Evolutionary conservation across 129 eudicot genomes (phyloP).

Genomic region (Flaveria trinervia): DNA sequence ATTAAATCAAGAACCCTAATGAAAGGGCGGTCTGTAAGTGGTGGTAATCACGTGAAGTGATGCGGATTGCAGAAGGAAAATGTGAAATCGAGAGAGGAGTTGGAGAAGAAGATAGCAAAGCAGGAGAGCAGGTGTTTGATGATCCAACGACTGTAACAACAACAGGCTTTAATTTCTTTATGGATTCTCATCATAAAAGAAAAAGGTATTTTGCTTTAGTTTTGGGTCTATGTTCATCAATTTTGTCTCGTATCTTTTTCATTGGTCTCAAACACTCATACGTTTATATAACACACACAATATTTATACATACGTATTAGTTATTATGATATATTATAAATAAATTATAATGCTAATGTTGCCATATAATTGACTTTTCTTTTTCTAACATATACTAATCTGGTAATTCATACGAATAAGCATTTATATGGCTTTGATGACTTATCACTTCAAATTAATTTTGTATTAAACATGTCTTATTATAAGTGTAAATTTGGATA

Average conservation of each 20-base stretch:
- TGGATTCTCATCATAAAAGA: slow-evolving; percentile 8
- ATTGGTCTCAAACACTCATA: not conserved
- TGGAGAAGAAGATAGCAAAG: slow-evolving; percentile 31
- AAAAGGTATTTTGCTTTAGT: slow-evolving; percentile 24
- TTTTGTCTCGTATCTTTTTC: not conserved
- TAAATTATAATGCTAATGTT: not conserved
- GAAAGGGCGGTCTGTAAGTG: slow-evolving; percentile 11
- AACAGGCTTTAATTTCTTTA: slow-evolving; percentile 29
- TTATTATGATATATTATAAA: no score
- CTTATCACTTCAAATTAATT: not conserved
- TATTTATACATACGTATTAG: no score
- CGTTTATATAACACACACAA: no score
- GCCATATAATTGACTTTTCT: no score
- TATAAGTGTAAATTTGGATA: no score
- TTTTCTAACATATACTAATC: no score
- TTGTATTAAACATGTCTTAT: not conserved
- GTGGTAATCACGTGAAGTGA: slow-evolving; percentile 21
- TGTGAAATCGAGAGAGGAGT: slow-evolving; percentile 23
- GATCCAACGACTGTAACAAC: slow-evolving; percentile 32
- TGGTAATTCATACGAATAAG: no score
- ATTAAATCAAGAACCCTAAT: slow-evolving; percentile 23
- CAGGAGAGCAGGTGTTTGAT: slow-evolving; percentile 25
- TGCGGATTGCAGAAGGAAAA: slow-evolving; percentile 13
- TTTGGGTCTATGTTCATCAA: slow-evolving; percentile 14
- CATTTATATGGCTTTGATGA: not conserved